Evolutionary conservation across 345 rosid genomes (phyloP), one percentile per base, ranked within the genome.

Genomic region (Passiflora organensis): DNA sequence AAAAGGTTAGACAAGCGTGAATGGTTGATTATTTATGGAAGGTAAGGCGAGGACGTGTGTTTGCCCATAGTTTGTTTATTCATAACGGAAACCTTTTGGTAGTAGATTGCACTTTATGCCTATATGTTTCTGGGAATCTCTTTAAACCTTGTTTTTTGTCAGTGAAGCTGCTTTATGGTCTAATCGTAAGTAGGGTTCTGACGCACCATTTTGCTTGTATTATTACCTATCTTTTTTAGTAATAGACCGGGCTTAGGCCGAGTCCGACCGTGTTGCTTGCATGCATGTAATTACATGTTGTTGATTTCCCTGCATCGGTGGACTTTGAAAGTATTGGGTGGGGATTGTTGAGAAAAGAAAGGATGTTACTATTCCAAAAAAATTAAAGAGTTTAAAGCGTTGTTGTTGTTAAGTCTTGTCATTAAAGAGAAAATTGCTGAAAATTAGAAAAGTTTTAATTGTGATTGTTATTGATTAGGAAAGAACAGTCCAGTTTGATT

Each of bases 1-100:
- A 43, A 34, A 43, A 46, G 9, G 55, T 38, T 48, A 32, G 18
- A 48, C 41, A 58, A 53, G 10, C 18, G 0, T 13, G 16, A 25
- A 13, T 13, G 16, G 9, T 14, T 51, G 51, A 61, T 47, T 22
- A 17, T 32, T 43, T 16, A 34, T 53, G 43, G 63, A 66, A 32
- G 65, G 65, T 67, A 41, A 3, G 65, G 70, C 37, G 56, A 44
- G 60, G 76, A 72, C 72, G 66, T 72, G 55, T 49, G 59, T 18
- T 67, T 10, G 32, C 37, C n/a, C 66, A 53, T 66, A 53, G 42
- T 71, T 65, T 71, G 42, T 71, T 65, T 71, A 46, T 56, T 62
- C 20, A 8, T 6, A 53, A 36, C 60, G 23, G 50, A 51, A 43
- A 64, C 38, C 46, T 61, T 56, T 41, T 41, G 45, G 16, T 15